Evolutionary conservation across 345 rosid genomes (phyloP), one percentile per base, ranked within the genome.

Genomic region (Leavenworthia alabamica): DNA sequence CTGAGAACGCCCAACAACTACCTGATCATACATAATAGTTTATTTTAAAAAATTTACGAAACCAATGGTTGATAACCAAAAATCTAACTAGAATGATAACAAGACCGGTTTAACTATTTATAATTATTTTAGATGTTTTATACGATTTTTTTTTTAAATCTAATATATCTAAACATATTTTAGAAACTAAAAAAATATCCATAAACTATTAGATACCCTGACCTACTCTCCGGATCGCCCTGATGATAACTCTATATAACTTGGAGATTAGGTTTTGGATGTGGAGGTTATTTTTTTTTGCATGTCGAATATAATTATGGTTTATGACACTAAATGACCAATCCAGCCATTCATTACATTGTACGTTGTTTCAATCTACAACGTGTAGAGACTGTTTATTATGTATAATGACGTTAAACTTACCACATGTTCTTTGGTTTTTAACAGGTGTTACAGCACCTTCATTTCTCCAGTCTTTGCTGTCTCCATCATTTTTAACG

Each of bases 1-100:
- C 75, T 4, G 85, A 77, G 64, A 80, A 84, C 33, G 85, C 90
- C 90, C 85, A 82, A 41, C 90, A 84, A 75, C 73, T 15, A 8
- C 82, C 87, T 84, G 66, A 32, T 8, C 22, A 39, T 17, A 31
- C 4, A 40, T 22, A 8, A 8, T 46, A 3, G 15, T 5, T 51
- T 29, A 10, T 7, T 49, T 51, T n/a, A n/a, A n/a, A n/a, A n/a
- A 6, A 2, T 20, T 51, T 51, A 16, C 3, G 2, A 51, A 52
- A 29, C 15, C 5, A 20, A 6, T 22, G 6, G 11, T 32, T 14
- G 0, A 3, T 52, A 52, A 31, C 57, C 26, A 2, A 15, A 51
- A 51, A 53, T 42, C 29, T 33, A 32, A n/a, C n/a, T 4, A 50
- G 22, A 9, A 5, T n/a, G 12, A 16, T 2, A 50, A 16, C 56